These are phyloP conservation scores for Alternaria novae-zelandiae DNA, from an alignment of 2,329 filamentous ascomycete species.

Conservation along the genomic window DNA sequence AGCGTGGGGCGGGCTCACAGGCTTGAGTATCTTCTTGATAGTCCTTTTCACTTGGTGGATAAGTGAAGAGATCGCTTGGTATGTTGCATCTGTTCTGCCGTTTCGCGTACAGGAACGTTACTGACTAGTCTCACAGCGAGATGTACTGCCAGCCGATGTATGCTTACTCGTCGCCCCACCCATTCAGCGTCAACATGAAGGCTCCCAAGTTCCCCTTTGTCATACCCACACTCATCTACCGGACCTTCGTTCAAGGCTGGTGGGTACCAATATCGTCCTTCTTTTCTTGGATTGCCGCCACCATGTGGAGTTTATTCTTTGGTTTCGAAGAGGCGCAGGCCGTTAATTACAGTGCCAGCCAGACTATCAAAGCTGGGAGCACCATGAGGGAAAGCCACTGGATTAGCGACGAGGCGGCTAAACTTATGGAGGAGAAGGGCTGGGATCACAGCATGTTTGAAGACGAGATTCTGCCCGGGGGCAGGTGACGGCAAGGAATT, in stretches of 20 bases:
- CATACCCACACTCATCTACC: conserved; percentile 60
- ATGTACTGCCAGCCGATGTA: conserved; percentile 60
- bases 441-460: conserved; percentile 36
- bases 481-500: neutral
- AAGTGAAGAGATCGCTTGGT: conserved; percentile 56
- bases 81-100: conserved; percentile 16
- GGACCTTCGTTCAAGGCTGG: conserved; percentile 44
- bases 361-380: conserved; percentile 1
- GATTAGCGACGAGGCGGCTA: conserved; percentile 13
- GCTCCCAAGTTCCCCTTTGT: conserved; percentile 63
- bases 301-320: conserved; percentile 12
- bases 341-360: neutral
- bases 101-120: neutral
- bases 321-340: conserved; percentile 11
- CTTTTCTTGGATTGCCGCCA: conserved; percentile 24
- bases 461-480: conserved; percentile 24
- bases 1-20: conserved; percentile 45
- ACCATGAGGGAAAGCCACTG: conserved; percentile 1
- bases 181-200: conserved; percentile 58
- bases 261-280: conserved; percentile 41
- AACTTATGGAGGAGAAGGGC: conserved; percentile 19
- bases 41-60: conserved; percentile 57
- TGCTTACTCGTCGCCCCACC: conserved; percentile 54
- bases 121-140: conserved; percentile 39
- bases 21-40: conserved; percentile 50